phyloP scores from a whole-genome alignment of 371 early-diverging fungal genomes.

The Chytridiales sp. region DNA sequence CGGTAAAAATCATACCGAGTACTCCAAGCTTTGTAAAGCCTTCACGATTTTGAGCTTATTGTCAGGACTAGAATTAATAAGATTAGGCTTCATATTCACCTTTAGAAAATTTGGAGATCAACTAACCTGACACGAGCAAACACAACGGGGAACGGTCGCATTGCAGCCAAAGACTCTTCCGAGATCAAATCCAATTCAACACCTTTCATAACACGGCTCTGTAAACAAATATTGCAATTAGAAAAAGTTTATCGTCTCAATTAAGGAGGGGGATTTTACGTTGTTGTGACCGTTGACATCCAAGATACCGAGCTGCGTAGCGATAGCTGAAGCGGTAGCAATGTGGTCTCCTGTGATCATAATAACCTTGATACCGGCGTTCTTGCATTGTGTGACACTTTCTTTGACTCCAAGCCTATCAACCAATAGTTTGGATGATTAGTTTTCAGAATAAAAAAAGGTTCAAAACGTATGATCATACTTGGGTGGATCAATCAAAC shows the following conservation, averaged over 20 bases:
- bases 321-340: constrained; percentile 91
- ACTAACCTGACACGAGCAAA: constrained; percentile 91
- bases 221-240: constrained; percentile 39
- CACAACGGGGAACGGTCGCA: constrained; percentile 81
- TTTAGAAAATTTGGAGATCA: constrained; percentile 6
- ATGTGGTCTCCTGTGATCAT: constrained; percentile 97
- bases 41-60: constrained; percentile 93
- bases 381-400: constrained; percentile 67
- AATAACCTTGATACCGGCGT: constrained; percentile 89
- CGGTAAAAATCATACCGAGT: constrained; percentile 59
- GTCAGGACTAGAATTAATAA: constrained; percentile 63
- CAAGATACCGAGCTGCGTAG: constrained; percentile 85
- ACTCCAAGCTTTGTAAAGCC: constrained; percentile 78
- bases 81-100: neutral
- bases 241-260: constrained; percentile 7
- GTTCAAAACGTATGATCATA: constrained; percentile 9
- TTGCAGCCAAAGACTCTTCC: constrained; percentile 73
- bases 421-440: neutral
- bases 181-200: constrained; percentile 78
- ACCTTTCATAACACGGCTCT: constrained; percentile 78
- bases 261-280: constrained; percentile 8
- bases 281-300: constrained; percentile 24
- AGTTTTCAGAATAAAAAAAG: constrained; percentile 1
- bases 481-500: constrained; percentile 91
- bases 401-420: constrained; percentile 70